These are phyloP conservation scores for Lactifluus echinatus DNA, from an alignment of 768 basidiomycete genomes.

Conservation along the genomic window DNA sequence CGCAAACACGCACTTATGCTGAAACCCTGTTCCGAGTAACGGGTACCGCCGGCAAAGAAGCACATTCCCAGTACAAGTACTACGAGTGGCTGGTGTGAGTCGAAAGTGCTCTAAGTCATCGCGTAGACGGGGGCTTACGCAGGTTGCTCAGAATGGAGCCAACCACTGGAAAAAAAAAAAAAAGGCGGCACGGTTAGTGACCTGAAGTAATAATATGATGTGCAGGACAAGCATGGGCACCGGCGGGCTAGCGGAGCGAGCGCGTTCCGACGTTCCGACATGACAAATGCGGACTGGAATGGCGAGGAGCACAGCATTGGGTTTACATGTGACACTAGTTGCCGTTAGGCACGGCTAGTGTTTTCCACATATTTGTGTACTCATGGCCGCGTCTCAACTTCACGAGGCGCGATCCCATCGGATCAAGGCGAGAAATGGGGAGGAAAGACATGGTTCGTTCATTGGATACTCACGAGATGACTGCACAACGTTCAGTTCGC, in stretches of 20 bases:
- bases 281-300: neutral
- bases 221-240: neutral
- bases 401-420: neutral
- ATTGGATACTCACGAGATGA: slow-evolving; percentile 33
- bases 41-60: slow-evolving; percentile 76
- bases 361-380: neutral
- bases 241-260: neutral
- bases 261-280: neutral
- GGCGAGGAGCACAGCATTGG: neutral
- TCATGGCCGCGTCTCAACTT: too few species aligned
- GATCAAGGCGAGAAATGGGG: neutral
- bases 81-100: slow-evolving; percentile 24
- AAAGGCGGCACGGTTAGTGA: neutral
- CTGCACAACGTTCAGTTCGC: slow-evolving; percentile 38
- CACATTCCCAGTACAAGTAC: slow-evolving; percentile 86
- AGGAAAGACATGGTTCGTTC: neutral
- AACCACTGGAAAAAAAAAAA: slow-evolving; percentile 27
- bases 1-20: slow-evolving; percentile 46
- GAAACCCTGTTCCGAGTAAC: slow-evolving; percentile 75
- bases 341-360: neutral
- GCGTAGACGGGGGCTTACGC: slow-evolving; percentile 23
- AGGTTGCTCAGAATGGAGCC: slow-evolving; percentile 42
- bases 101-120: neutral
- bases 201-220: neutral
- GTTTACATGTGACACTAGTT: neutral